Evolutionary conservation across 768 basidiomycete species (phyloP).

Genomic region (Mycena latifolia): DNA sequence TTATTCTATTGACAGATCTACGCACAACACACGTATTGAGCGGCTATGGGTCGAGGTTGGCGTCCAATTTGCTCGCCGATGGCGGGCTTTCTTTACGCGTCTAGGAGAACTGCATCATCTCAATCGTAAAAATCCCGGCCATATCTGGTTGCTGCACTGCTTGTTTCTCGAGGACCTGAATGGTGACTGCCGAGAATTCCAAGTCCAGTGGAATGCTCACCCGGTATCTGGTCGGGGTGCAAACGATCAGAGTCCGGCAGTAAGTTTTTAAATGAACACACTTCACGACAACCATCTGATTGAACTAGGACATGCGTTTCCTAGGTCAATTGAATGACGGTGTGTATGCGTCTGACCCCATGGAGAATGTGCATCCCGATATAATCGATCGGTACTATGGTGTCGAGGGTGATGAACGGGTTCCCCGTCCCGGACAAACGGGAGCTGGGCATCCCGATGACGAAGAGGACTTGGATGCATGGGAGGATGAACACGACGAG

Average conservation of each 20-base stretch:
- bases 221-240: conserved; percentile 43
- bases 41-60: conserved; percentile 58
- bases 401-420: background rate
- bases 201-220: conserved; percentile 54
- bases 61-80: conserved; percentile 50
- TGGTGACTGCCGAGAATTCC: conserved; percentile 49
- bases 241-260: conserved; percentile 40
- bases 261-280: conserved; percentile 15
- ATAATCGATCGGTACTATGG: conserved; percentile 14
- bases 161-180: conserved; percentile 55
- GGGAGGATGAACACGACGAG: background rate
- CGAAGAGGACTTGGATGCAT: conserved; percentile 1
- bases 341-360: conserved; percentile 6
- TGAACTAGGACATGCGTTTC: conserved; percentile 4
- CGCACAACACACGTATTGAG: conserved; percentile 58
- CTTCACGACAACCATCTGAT: no score
- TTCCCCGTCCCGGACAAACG: conserved; percentile 7
- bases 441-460: conserved; percentile 5
- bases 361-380: conserved; percentile 5
- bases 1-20: conserved; percentile 45
- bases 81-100: conserved; percentile 56
- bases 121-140: conserved; percentile 42
- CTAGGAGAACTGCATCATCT: conserved; percentile 52
- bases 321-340: background rate
- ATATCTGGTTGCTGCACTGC: conserved; percentile 59